These are phyloP conservation scores for Candolleomyces efflorescens DNA, from an alignment of 768 basidiomycete species.

Conservation along the genomic window DNA sequence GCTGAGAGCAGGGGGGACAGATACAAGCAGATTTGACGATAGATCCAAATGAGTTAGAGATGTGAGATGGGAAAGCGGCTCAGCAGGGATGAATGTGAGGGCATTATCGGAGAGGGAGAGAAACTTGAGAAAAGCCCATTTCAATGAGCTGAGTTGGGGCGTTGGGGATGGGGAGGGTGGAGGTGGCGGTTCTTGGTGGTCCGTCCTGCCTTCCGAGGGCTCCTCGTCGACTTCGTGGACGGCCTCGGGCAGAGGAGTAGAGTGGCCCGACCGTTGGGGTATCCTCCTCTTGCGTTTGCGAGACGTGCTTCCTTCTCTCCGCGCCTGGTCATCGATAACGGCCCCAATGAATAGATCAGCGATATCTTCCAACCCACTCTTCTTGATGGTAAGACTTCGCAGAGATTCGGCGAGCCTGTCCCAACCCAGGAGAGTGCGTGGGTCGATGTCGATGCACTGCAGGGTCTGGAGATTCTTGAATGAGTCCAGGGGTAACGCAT, in stretches of 20 bases:
- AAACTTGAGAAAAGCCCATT: constrained; percentile 75
- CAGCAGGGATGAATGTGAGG: constrained; percentile 74
- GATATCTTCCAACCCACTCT: constrained; percentile 80
- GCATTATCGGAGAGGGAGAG: constrained; percentile 78
- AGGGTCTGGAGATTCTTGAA: constrained; percentile 84
- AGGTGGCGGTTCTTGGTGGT: constrained; percentile 10
- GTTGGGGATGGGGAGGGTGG: constrained; percentile 23
- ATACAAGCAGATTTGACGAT: constrained; percentile 86
- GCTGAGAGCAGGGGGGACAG: constrained; percentile 76
- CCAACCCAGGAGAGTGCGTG: constrained; percentile 80
- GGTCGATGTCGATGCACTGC: constrained; percentile 78
- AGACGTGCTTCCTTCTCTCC: constrained; percentile 52
- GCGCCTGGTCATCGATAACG: constrained; percentile 72
- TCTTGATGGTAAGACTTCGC: constrained; percentile 67
- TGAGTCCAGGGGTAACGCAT: constrained; percentile 73
- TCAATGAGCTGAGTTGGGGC: constrained; percentile 47
- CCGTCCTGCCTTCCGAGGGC: constrained; percentile 16
- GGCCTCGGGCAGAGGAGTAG: constrained; percentile 12
- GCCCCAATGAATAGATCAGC: constrained; percentile 72
- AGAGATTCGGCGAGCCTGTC: constrained; percentile 69
- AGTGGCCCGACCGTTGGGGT: constrained; percentile 17
- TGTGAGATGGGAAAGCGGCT: constrained; percentile 61
- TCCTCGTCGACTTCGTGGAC: constrained; percentile 19
- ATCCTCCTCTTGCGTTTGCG: constrained; percentile 44
- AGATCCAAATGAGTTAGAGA: constrained; percentile 82